Evolutionary conservation across 176 grass and related monocot genomes (phyloP).

Genomic region (Musa beccarii): DNA sequence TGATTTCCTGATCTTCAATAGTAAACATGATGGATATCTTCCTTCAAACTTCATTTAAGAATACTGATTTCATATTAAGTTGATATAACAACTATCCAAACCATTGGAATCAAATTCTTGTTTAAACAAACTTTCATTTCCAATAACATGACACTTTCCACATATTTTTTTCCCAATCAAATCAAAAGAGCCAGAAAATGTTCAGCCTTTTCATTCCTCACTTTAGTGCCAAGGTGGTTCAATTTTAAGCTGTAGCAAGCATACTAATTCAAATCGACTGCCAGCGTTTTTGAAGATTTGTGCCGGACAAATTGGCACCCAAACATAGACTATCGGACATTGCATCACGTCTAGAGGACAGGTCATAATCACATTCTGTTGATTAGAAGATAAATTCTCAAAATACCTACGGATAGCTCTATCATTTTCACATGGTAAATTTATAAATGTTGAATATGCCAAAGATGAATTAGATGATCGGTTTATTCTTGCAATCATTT

Average conservation of each 20-base stretch:
- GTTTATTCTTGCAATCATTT: too few species aligned
- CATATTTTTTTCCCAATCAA: slow-evolving; percentile 45
- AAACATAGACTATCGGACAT: slow-evolving; percentile 77
- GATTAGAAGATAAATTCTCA: slow-evolving; percentile 7
- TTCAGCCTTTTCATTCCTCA: slow-evolving; percentile 63
- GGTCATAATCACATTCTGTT: slow-evolving; percentile 27
- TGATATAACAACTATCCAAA: neutral
- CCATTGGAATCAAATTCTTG: neutral
- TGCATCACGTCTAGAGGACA: slow-evolving; percentile 77
- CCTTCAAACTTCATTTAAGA: too few species aligned
- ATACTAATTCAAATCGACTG: slow-evolving; percentile 49
- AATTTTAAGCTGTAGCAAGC: slow-evolving; percentile 58
- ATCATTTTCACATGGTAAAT: slow-evolving; percentile 39
- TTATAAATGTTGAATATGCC: slow-evolving; percentile 60
- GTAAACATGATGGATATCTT: too few species aligned
- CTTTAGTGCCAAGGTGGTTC: slow-evolving; percentile 60
- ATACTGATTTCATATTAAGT: too few species aligned
- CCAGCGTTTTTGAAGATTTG: slow-evolving; percentile 65
- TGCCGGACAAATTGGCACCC: slow-evolving; percentile 45
- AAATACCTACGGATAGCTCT: slow-evolving; percentile 27
- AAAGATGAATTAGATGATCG: slow-evolving; percentile 1
- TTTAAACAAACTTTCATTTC: slow-evolving; percentile 3
- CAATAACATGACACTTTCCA: slow-evolving; percentile 24
- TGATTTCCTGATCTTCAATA: too few species aligned
- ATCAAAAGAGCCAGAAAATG: slow-evolving; percentile 47